Conservation (phyloP, 2,329 filamentous ascomycete genomes). For the Ascocoryne sarcoides region DNA sequence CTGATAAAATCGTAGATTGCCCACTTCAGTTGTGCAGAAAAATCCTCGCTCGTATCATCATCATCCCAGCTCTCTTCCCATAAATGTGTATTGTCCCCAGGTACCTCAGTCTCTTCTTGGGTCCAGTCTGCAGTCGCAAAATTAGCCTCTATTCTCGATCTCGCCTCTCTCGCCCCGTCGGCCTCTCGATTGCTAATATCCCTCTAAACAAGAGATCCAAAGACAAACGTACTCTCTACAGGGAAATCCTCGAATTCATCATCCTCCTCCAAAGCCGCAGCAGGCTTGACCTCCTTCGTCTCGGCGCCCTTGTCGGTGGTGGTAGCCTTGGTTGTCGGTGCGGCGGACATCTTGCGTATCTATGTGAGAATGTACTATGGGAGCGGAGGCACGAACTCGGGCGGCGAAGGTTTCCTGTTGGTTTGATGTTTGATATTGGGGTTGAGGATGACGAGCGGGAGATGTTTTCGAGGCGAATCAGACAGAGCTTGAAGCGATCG, state of each 20-base stretch:
- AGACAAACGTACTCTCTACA: conserved; percentile 63
- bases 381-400: neutral
- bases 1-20: conserved; percentile 27
- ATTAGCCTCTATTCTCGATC: conserved; percentile 2
- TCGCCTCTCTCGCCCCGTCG: neutral
- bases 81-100: conserved; percentile 68
- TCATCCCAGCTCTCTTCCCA: conserved; percentile 99
- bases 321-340: conserved; percentile 17
- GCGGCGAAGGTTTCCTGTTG: neutral
- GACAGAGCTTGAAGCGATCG: too few relatives aligned
- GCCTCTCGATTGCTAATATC: neutral
- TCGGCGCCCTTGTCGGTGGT: conserved; percentile 23
- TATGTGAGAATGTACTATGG: neutral
- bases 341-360: conserved; percentile 22
- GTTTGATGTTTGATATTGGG: too few relatives aligned
- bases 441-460: too few relatives aligned
- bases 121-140: conserved; percentile 67
- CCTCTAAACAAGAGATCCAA: neutral
- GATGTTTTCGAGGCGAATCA: too few relatives aligned
- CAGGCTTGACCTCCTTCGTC: conserved; percentile 33
- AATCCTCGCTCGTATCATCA: conserved; percentile 94
- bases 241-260: conserved; percentile 99
- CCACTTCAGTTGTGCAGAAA: conserved; percentile 87
- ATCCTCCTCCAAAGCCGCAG: conserved; percentile 77
- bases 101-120: conserved; percentile 81